Conservation (phyloP, 2,329 filamentous ascomycete species). For the Ophiostoma angusticollis region DNA sequence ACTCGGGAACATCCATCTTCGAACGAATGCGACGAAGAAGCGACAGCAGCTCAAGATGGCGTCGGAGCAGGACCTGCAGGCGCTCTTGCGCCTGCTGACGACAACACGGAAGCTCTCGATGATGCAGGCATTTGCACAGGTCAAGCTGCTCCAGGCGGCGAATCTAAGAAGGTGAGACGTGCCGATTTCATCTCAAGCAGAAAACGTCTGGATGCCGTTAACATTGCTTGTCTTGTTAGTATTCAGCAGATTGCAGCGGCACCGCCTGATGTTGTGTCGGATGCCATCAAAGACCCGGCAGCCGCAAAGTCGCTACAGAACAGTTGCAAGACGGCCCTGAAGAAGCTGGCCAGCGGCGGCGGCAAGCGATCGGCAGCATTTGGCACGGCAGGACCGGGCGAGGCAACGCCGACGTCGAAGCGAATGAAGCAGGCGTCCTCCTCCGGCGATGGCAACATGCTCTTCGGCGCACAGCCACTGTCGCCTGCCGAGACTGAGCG, state of each 20-base stretch:
- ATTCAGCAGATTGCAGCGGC: conserved; percentile 43
- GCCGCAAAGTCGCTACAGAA: conserved; percentile 37
- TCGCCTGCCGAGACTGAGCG: conserved; percentile 48
- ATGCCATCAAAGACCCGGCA: conserved; percentile 35
- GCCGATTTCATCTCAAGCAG: no score
- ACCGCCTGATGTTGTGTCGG: conserved; percentile 29
- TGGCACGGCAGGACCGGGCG: no score
- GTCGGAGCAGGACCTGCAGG: conserved; percentile 45
- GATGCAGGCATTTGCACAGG: conserved; percentile 44
- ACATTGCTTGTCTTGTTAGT: conserved; percentile 22
- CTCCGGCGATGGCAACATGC: conserved; percentile 15
- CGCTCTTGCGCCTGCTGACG: conserved; percentile 47
- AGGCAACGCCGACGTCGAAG: conserved; percentile 19
- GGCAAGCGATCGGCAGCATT: conserved; percentile 22
- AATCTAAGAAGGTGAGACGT: conserved; percentile 40
- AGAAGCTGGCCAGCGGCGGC: conserved; percentile 19
- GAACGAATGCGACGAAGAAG: not conserved
- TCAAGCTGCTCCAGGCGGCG: conserved; percentile 43
- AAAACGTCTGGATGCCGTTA: not conserved
- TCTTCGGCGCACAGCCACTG: conserved; percentile 22
- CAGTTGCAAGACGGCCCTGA: conserved; percentile 41
- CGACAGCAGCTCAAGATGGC: conserved; percentile 3
- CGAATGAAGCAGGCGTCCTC: conserved; percentile 19
- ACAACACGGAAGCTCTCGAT: conserved; percentile 42
- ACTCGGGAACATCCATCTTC: not conserved